Evolutionary conservation across 768 basidiomycete species (phyloP).

Genomic region (Cytidiella melzeri): DNA sequence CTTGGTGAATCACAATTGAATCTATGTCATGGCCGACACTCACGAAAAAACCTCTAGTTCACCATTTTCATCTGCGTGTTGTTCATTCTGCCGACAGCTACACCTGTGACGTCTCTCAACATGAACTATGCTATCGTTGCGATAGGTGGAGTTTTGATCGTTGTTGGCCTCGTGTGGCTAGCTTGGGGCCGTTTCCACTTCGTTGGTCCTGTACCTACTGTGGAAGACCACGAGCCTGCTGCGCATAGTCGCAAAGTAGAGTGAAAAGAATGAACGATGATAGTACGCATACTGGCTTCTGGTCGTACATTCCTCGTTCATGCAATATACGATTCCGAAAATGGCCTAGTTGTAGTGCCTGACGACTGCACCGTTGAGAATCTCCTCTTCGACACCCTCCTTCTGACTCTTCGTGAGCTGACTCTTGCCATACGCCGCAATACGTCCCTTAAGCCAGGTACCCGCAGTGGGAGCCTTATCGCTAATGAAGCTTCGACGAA

Average conservation of each 20-base stretch:
- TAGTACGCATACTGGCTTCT: too few relatives aligned
- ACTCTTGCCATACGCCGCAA: slow-evolving; percentile 44
- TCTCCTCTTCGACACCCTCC: slow-evolving; percentile 46
- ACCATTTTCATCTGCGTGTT: slow-evolving; percentile 46
- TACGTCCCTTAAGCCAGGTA: slow-evolving; percentile 46
- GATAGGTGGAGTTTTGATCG: slow-evolving; percentile 37
- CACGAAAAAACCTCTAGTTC: slow-evolving; percentile 31
- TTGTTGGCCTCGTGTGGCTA: slow-evolving; percentile 42
- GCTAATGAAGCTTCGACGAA: slow-evolving; percentile 32
- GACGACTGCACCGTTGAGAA: slow-evolving; percentile 48
- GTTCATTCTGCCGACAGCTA: slow-evolving; percentile 50
- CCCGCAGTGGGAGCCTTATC: slow-evolving; percentile 44
- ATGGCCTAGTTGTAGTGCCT: slow-evolving; percentile 46
- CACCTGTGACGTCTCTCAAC: slow-evolving; percentile 41
- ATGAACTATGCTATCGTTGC: slow-evolving; percentile 58
- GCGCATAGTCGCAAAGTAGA: neutral
- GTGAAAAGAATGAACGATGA: too few relatives aligned
- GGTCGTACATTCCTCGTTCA: too few relatives aligned
- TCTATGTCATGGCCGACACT: neutral
- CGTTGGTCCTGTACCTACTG: slow-evolving; percentile 38
- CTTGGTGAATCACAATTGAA: slow-evolving; percentile 26
- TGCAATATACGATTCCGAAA: too few relatives aligned
- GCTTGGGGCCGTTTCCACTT: slow-evolving; percentile 43
- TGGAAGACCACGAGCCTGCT: neutral
- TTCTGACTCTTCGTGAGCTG: slow-evolving; percentile 35